Evolutionary conservation across 2,329 filamentous ascomycete species (phyloP), one percentile per base, ranked within the genome.

Genomic region (Fusarium domesticum): DNA sequence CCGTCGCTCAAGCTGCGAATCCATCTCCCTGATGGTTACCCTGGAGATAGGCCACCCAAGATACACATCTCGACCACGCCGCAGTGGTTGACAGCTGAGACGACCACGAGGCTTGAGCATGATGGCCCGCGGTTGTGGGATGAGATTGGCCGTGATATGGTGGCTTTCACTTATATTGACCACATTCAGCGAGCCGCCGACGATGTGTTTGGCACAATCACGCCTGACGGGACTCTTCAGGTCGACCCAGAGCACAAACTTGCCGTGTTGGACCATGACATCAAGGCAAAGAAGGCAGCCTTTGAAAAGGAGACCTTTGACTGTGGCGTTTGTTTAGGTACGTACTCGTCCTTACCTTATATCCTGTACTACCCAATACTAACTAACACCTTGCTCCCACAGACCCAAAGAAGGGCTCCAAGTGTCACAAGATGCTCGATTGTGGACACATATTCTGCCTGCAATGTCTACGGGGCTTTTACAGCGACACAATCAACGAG

Each of bases 381-480:
- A n/a, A n/a, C n/a, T n/a, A n/a, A n/a, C n/a, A n/a, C n/a, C n/a
- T n/a, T n/a, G n/a, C n/a, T n/a, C n/a, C n/a, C 14, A 16, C 43
- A 78, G 92, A 97, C 65, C 90, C 90, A 1, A 96, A 96, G 67
- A 96, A 95, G 64, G 93, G 93, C 2, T 68, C 72, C 0, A 78
- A 74, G 10, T 97, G 93, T 64, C 87, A 97, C 69, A 80, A 81
- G 33, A 84, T 97, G 76, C 69, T 86, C 35, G 82, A 85, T 46
- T 98, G 93, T 65, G 83, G 81, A 0, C 92, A 98, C 63, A 89
- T 97, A 30, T 98, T 97, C 62, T 98, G 93, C 65, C 71, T 85
- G 15, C 68, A 81, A n/a, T 98, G 93, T 61, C 73, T 98, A 3
- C 85, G 88, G 51, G 89, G 92, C 57, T 96, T 92, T 57, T 97